A percentile compares a stretch with the other conserved stretches of the same genome.
Conservation (phyloP, 2,329 filamentous ascomycete species). For the Calonectria naviculata region DNA sequence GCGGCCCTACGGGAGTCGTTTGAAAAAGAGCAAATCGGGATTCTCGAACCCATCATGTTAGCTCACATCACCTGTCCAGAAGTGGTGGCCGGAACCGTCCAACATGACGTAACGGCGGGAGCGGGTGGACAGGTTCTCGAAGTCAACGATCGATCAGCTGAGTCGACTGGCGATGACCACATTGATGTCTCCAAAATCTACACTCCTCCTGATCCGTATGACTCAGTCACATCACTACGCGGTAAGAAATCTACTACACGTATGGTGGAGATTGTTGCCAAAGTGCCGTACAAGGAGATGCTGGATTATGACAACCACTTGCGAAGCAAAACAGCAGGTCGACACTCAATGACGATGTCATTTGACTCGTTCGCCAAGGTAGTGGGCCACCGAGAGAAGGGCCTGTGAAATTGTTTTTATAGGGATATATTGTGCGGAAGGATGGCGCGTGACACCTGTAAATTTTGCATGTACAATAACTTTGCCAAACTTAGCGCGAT, state of each 20-base stretch:
- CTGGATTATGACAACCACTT: slow-evolving; percentile 92
- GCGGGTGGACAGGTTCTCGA: slow-evolving; percentile 80
- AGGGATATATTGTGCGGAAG: neutral
- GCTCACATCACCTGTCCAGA: slow-evolving; percentile 90
- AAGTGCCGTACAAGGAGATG: slow-evolving; percentile 96
- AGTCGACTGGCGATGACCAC: slow-evolving; percentile 46
- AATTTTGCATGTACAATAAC: neutral
- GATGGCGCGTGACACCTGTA: neutral
- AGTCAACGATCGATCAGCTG: slow-evolving; percentile 66
- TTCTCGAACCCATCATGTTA: slow-evolving; percentile 96
- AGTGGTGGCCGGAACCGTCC: slow-evolving; percentile 80
- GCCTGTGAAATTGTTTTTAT: slow-evolving; percentile 40
- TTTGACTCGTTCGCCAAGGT: slow-evolving; percentile 69
- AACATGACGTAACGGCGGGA: slow-evolving; percentile 82
- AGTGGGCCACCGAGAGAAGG: slow-evolving; percentile 65
- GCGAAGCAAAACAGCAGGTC: slow-evolving; percentile 86
- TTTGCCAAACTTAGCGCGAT: neutral
- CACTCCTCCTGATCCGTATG: slow-evolving; percentile 86
- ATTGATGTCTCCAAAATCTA: slow-evolving; percentile 85
- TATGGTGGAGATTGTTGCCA: slow-evolving; percentile 78
- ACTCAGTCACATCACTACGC: slow-evolving; percentile 67
- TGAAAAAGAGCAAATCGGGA: slow-evolving; percentile 63
- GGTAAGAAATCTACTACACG: slow-evolving; percentile 61
- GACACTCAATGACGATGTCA: slow-evolving; percentile 71
- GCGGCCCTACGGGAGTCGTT: slow-evolving; percentile 74